Conservation (phyloP, 2,329 filamentous ascomycete species). For the Calonectria crousiana region DNA sequence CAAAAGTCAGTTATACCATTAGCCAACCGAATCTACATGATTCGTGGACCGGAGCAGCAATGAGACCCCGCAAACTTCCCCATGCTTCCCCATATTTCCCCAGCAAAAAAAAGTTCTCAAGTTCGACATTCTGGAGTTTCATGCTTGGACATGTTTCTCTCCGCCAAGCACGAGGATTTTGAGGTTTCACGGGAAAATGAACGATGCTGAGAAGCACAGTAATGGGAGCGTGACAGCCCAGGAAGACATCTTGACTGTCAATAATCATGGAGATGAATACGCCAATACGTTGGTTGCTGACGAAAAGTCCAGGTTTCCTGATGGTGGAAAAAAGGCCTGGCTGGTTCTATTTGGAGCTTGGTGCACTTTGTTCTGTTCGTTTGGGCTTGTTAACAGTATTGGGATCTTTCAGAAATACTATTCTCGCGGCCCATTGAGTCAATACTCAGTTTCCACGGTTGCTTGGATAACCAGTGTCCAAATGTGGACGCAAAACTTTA, state of each 20-base stretch:
- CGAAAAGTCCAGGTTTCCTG: not conserved
- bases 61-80: not conserved
- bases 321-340: slow-evolving; percentile 52
- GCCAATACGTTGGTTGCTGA: not conserved
- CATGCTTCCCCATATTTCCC: not conserved
- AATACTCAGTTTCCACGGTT: slow-evolving; percentile 66
- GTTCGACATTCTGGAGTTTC: not conserved
- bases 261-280: not conserved
- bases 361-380: slow-evolving; percentile 56
- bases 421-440: slow-evolving; percentile 58
- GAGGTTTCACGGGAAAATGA: not conserved
- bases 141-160: not conserved
- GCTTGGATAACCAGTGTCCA: slow-evolving; percentile 73
- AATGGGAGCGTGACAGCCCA: not conserved
- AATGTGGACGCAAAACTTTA: slow-evolving; percentile 56
- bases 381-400: slow-evolving; percentile 58
- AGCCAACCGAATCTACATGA: slow-evolving; percentile 1
- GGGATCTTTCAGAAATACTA: slow-evolving; percentile 72
- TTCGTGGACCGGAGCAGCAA: not conserved
- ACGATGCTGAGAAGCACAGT: not conserved
- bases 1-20: not conserved
- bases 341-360: slow-evolving; percentile 54
- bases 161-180: not conserved
- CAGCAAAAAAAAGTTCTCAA: not conserved
- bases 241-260: not conserved